Conservation (phyloP, 1,139 yeast species). For the Blastobotrys niveus region DNA sequence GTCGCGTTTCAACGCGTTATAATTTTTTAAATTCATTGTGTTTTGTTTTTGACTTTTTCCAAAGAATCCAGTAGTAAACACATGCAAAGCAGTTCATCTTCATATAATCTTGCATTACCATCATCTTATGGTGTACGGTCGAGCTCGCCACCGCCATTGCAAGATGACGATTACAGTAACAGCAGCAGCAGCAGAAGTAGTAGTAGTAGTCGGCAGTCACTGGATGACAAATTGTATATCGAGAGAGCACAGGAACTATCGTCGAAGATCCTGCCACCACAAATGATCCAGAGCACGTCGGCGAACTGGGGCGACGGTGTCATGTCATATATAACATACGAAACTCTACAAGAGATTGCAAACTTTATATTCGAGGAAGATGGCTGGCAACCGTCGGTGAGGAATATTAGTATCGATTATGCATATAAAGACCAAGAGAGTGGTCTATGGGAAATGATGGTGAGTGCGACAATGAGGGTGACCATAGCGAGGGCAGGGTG, state of each 20-base stretch:
- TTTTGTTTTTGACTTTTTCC: too few relatives aligned
- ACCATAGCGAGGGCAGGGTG: conserved; percentile 60
- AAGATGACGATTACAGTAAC: too few relatives aligned
- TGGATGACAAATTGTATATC: too few relatives aligned
- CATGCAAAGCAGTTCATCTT: too few relatives aligned
- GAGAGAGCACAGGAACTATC: not conserved
- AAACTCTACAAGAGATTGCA: conserved; percentile 37
- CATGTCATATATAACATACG: not conserved
- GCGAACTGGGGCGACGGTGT: not conserved
- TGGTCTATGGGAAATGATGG: conserved; percentile 45
- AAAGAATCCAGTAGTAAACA: too few relatives aligned
- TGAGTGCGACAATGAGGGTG: conserved; percentile 62
- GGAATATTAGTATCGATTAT: conserved; percentile 33
- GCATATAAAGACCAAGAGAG: conserved; percentile 36
- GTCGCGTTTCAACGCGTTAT: too few relatives aligned
- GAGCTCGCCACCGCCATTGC: too few relatives aligned
- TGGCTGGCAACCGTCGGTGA: conserved; percentile 58
- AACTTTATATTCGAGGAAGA: conserved; percentile 58
- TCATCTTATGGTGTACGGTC: too few relatives aligned
- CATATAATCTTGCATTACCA: too few relatives aligned
- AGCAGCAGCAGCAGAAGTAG: too few relatives aligned
- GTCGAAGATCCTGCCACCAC: conserved; percentile 3
- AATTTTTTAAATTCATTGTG: too few relatives aligned
- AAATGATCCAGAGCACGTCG: not conserved
- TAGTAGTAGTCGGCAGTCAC: too few relatives aligned